Evolutionary conservation across 2,329 filamentous ascomycete genomes (phyloP).

Genomic region (Neoascochyta sp.): DNA sequence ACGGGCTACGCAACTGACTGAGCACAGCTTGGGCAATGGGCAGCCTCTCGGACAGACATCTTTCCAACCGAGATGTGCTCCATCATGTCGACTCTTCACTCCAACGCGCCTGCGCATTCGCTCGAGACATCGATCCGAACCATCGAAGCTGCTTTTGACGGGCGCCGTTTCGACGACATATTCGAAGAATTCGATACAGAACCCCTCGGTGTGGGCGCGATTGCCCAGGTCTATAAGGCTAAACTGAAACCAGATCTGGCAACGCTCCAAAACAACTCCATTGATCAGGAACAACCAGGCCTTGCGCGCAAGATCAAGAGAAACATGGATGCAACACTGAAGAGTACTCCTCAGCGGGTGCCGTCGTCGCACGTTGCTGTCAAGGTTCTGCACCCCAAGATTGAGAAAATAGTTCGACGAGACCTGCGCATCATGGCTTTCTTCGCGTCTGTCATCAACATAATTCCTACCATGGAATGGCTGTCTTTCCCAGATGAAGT

Average conservation of each 20-base stretch:
- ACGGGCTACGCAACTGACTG: constrained; percentile 12
- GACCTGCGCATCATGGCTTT: constrained; percentile 92
- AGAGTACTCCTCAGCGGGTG: constrained; percentile 77
- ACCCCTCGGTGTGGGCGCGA: constrained; percentile 89
- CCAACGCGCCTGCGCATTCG: constrained; percentile 88
- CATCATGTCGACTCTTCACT: constrained; percentile 92
- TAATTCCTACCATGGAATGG: constrained; percentile 94
- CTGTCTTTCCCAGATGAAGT: constrained; percentile 94
- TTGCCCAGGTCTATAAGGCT: constrained; percentile 96
- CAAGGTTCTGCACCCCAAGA: constrained; percentile 89
- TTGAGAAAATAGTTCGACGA: constrained; percentile 84
- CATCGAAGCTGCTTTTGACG: constrained; percentile 77
- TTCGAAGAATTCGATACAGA: constrained; percentile 92
- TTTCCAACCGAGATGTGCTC: constrained; percentile 90
- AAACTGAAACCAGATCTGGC: constrained; percentile 79
- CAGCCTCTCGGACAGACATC: constrained; percentile 91
- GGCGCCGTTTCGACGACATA: constrained; percentile 78
- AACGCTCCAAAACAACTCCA: constrained; percentile 56
- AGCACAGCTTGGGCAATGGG: constrained; percentile 87
- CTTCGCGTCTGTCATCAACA: constrained; percentile 80
- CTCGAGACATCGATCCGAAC: constrained; percentile 74
- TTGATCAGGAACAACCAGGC: constrained; percentile 51
- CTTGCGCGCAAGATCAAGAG: constrained; percentile 68
- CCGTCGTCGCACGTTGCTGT: constrained; percentile 91
- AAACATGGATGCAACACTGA: constrained; percentile 81